Base-by-base conservation (phyloP, 2,329 filamentous ascomycete species). In the Microcyclospora tardicrescens region DNA sequence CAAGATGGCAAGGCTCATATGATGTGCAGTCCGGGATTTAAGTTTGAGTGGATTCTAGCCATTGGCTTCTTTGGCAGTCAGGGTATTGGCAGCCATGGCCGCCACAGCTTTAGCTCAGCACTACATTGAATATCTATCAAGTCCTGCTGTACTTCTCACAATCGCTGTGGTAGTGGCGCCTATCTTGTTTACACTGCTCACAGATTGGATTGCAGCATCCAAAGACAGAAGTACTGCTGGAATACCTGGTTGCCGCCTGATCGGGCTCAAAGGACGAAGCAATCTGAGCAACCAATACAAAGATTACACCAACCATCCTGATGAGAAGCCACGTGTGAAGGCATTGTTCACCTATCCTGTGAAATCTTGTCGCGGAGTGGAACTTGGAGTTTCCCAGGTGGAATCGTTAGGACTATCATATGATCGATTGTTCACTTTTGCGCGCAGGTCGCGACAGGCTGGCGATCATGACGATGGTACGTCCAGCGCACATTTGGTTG, bases 361-460 rank as follows among this genome's bases (percentile, higher is more conserved):
- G 58, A 89, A 93, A 63, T 84, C 81, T 40, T 93, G 85, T 58
- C 68, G 66, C 40, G 82, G 81, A 19, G 76, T 93, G 39, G 84
- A 91, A 61, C 61, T 94, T 34, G 63, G 72, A 37, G 64, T 69
- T 43, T 74, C 73, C 43, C 71, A 74, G 38, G 69, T 91, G 12
- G 61, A 84, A 34, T 65, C 74, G 5, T 75, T 74, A 2, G 85
- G 86, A 2, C 39, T 93, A 40, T 73, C 80, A 56, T 82, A 81
- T 59, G 86, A 95, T 61, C 75, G 85, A 5, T 73, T 89, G 49
- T 93, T 86, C 64, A 80, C 77, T 35, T 84, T 95, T 56, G 85
- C 82, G 2, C 80, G 87, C 58, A 16, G n/a, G 12, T 28, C 28
- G 5, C 14, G 19, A 28, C 19, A 13, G 6, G 30, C 12, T 31